A percentile compares a stretch with the other conserved stretches of the same genome.
Conservation (phyloP, 345 rosid genomes). For the Salix suchowensis region DNA sequence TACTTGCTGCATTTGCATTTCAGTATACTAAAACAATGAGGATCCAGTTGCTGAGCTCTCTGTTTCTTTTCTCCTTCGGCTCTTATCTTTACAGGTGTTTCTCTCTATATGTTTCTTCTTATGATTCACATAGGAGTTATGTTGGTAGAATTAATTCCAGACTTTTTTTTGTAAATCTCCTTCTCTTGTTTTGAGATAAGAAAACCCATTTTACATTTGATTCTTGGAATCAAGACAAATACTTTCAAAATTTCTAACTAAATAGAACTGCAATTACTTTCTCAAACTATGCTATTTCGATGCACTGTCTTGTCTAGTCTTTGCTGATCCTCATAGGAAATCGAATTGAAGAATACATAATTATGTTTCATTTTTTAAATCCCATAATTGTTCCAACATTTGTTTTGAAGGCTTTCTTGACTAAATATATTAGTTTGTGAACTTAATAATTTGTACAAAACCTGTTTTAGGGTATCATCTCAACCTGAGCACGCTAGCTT, state of each 20-base stretch:
- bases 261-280: background rate
- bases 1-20: background rate
- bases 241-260: background rate
- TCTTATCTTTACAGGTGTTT: constrained; percentile 30
- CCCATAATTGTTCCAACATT: background rate
- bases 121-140: background rate
- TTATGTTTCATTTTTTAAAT: background rate
- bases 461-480: constrained; percentile 31
- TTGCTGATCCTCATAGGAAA: background rate
- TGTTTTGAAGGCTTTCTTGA: background rate
- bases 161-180: background rate
- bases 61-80: constrained; percentile 26
- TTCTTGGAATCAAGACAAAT: background rate
- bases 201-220: background rate
- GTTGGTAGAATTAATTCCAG: background rate
- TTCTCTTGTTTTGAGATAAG: background rate
- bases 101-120: background rate
- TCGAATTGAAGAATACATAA: background rate
- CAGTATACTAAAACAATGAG: constrained; percentile 19
- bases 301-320: background rate
- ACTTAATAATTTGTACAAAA: background rate
- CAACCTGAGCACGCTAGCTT: constrained; percentile 41
- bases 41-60: constrained; percentile 10
- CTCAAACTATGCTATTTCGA: background rate
- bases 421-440: background rate